A percentile compares a stretch with the other conserved stretches of the same genome.
Conservation (phyloP, 1,284 basidiomycete species). For the Apiotrichum brassicae region DNA sequence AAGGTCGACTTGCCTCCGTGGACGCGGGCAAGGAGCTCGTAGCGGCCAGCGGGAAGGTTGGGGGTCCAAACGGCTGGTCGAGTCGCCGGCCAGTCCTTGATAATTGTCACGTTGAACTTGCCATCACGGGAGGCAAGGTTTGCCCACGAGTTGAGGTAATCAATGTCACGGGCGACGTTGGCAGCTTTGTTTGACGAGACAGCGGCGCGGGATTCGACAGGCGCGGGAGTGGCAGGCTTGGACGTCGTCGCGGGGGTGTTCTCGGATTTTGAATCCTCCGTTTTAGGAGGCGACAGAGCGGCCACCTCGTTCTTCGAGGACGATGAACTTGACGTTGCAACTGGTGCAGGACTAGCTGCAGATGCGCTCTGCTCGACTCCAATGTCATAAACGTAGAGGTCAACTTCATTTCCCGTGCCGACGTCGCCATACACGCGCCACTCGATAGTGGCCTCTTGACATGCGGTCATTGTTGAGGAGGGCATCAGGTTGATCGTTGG, state of each 20-base stretch:
- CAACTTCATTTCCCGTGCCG: conserved; percentile 16
- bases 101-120: conserved; percentile 24
- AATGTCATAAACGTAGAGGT: conserved; percentile 24
- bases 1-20: no score
- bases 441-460: conserved; percentile 1
- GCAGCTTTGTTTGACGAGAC: not conserved
- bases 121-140: conserved; percentile 4
- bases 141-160: not conserved
- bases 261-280: no score
- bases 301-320: not conserved
- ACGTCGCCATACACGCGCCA: not conserved
- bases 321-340: no score
- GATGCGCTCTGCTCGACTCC: conserved; percentile 14
- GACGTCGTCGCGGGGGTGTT: no score
- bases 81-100: conserved; percentile 18
- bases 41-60: conserved; percentile 29
- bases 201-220: not conserved
- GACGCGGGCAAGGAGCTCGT: conserved; percentile 27
- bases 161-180: not conserved
- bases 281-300: not conserved
- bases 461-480: conserved; percentile 20
- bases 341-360: not conserved
- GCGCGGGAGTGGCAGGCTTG: not conserved
- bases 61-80: conserved; percentile 19
- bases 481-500: not conserved